Base-by-base conservation (phyloP, 257 asterid genomes). In the Coffea canephora region DNA sequence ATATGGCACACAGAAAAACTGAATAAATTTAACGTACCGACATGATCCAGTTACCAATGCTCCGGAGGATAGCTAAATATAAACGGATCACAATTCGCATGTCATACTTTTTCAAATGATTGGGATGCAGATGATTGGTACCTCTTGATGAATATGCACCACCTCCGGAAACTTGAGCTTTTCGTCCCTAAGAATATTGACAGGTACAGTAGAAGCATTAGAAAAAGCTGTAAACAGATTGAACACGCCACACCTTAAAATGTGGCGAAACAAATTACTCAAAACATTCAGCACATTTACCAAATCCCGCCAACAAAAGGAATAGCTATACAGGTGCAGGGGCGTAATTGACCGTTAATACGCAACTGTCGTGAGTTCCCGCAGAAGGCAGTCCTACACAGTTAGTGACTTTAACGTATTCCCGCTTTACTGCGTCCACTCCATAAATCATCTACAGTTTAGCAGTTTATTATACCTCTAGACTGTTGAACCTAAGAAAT, bases 81-180 rank as follows among this genome's bases (percentile, higher is more conserved):
- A 69, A 67, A 59, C 59, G 59, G 21, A 77, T 36, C 39, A 55
- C 54, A 15, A 34, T 31, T 31, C 34, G 2, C 9, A 39, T 34
- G 19, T 52, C 69, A 69, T 14, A 16, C 48, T 54, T 14, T 21
- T 46, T 43, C 36, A 39, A 50, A 19, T 59, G 39, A 54, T 54
- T 48, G 61, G 72, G 54, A 69, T 64, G 21, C 52, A 27, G 27
- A 27, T 27, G 27, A 27, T 27, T 27, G 82, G 80, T 76, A 91
- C 98, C 98, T 94, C 97, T 76, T 25, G 83, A 79, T 91, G 96
- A 83, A 85, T 85, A 81, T 87, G 89, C 82, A 88, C 85, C 25
- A 49, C 89, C 80, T 87, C 91, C 55, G 96, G 95, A 82, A 94
- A 88, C 46, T 73, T 74, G 50, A 94, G 97, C 82, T 88, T 94